phyloP scores from a whole-genome alignment of 257 asterid genomes.

The Coffea eugenioides region DNA sequence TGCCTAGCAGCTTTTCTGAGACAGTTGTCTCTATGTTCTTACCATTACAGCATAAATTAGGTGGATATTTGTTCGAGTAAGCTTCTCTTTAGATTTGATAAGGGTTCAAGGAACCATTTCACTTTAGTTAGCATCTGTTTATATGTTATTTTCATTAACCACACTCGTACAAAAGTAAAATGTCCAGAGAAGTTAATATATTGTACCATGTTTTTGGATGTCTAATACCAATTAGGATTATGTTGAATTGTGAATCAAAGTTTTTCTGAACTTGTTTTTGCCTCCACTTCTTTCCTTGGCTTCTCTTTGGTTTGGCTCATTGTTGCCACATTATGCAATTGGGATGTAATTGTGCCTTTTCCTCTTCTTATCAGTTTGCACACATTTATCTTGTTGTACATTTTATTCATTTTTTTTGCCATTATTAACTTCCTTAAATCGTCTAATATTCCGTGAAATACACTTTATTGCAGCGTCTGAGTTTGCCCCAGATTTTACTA shows the following conservation, averaged over 20 bases:
- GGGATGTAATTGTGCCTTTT: not conserved
- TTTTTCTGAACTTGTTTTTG: not conserved
- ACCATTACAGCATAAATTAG: not conserved
- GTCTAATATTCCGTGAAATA: conserved; percentile 25
- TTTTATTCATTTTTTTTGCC: not conserved
- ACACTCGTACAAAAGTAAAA: not conserved
- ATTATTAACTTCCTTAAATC: conserved; percentile 19
- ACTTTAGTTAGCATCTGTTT: not conserved
- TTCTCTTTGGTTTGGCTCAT: not conserved
- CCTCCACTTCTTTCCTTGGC: not conserved
- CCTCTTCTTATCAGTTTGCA: not conserved
- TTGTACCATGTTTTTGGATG: not conserved
- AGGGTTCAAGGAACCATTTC: not conserved
- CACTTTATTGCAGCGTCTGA: conserved; percentile 61
- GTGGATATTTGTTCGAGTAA: not conserved
- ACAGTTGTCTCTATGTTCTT: not conserved
- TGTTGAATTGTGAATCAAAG: not conserved
- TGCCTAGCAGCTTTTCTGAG: not conserved
- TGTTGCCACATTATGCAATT: not conserved
- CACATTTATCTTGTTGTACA: not conserved
- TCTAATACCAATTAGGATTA: not conserved
- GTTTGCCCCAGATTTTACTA: conserved; percentile 87
- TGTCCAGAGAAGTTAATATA: not conserved
- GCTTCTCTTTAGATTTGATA: not conserved
- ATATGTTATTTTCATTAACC: not conserved